Conservation (phyloP, 2,329 filamentous ascomycete genomes). For the Fusarium nisikadoi region DNA sequence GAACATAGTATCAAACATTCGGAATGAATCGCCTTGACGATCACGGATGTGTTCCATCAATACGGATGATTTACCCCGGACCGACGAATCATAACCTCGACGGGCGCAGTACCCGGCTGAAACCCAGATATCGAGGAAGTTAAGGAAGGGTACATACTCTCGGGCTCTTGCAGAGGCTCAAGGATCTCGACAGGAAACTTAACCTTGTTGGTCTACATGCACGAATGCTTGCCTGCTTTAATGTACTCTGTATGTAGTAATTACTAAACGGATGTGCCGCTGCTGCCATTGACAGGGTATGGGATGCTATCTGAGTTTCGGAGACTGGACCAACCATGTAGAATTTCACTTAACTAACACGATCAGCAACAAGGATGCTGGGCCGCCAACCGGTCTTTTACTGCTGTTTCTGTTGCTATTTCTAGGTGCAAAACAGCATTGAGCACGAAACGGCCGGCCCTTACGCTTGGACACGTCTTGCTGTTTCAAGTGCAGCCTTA, state of each 20-base stretch:
- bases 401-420: background rate
- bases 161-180: background rate
- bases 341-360: background rate
- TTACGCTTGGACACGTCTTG: background rate
- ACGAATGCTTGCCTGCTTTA: background rate
- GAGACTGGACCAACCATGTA: background rate
- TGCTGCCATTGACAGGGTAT: background rate
- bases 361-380: background rate
- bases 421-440: background rate
- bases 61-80: background rate
- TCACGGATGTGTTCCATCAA: background rate
- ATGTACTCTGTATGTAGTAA: background rate
- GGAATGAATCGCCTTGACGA: background rate
- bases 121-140: background rate
- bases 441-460: background rate
- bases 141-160: background rate
- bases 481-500: background rate
- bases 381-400: background rate
- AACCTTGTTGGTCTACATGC: constrained; percentile 3
- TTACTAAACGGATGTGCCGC: background rate
- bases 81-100: background rate
- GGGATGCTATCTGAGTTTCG: background rate
- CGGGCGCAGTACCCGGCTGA: constrained; percentile 8
- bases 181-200: background rate
- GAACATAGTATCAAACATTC: background rate